Evolutionary conservation across 1,139 yeast species (phyloP), one percentile per base, ranked within the genome.

Genomic region (Kazachstania sp.): DNA sequence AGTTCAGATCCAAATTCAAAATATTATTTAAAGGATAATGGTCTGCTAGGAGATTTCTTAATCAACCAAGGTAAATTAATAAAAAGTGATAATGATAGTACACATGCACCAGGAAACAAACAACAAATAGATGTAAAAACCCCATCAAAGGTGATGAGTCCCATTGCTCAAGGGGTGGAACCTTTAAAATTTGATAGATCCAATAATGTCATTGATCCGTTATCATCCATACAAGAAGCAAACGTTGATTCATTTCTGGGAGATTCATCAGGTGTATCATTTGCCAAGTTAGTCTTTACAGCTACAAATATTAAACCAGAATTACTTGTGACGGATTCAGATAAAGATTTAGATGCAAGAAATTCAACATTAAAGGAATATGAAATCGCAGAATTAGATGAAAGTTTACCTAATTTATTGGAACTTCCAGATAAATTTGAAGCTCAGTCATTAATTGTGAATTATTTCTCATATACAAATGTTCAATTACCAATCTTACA

Each of bases 401-500:
- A n/a, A 3, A 20, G 46, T 2, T 47, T 52, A 41, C 52, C 55
- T 38, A 23, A 40, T n/a, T 31, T 31, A 3, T 45, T 55, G 16
- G 51, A 50, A 40, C 63, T 88, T 34, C 96, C 96, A 0, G 76
- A 86, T 0, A 85, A 85, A 57, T 68, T 70, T 20, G 77, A 80
- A 18, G 95, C 96, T 0, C 79, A 83, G 56, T 73, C 73, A 46
- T 74, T 85, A 45, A 60, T 87, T n/a, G 74, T 77, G 44, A 71
- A 79, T 2, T 87, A 75, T 63, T 88, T 88, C 60, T 78, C 86
- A 20, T 92, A 84, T 56, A 78, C 92, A 16, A 87, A 87, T 60
- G 71, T 95, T 3, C 95, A 86, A 63, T 61, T 85, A 37, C 96
- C 96, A 0, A 73, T 87, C 4, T 65, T 88, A 45, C 96, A 88